Percentiles rank a stretch among this genome's conserved stretches.
Conservation (phyloP, 306 rosid genomes). For the Castanea mollissima region DNA sequence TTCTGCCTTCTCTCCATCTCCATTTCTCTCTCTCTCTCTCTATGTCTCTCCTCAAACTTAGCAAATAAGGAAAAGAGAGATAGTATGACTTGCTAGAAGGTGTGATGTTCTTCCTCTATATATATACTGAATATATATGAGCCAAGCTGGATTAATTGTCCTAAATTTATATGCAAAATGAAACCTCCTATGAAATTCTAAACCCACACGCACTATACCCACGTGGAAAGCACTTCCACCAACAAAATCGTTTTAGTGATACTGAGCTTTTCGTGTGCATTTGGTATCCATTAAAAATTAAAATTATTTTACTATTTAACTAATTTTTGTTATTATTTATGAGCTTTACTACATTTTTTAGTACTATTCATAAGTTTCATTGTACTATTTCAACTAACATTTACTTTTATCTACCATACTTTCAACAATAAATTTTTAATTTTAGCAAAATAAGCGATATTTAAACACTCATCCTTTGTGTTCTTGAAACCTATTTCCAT, state of each 20-base stretch:
- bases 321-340: too few relatives aligned
- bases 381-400: too few relatives aligned
- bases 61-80: not conserved
- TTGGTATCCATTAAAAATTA: too few relatives aligned
- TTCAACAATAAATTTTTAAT: too few relatives aligned
- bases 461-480: too few relatives aligned
- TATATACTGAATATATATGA: too few relatives aligned
- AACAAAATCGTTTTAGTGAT: conserved; percentile 4
- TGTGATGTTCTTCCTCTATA: not conserved
- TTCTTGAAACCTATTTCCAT: not conserved
- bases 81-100: not conserved
- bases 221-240: conserved; percentile 36
- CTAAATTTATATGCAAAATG: conserved; percentile 24
- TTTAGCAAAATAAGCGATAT: too few relatives aligned
- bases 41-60: not conserved
- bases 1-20: conserved; percentile 6
- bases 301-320: too few relatives aligned
- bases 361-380: too few relatives aligned
- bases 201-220: conserved; percentile 31
- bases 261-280: not conserved
- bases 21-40: not conserved
- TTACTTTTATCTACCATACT: too few relatives aligned
- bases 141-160: not conserved
- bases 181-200: not conserved
- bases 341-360: too few relatives aligned